Evolutionary conservation across 306 rosid species (phyloP).

Genomic region (Abrus precatorius): DNA sequence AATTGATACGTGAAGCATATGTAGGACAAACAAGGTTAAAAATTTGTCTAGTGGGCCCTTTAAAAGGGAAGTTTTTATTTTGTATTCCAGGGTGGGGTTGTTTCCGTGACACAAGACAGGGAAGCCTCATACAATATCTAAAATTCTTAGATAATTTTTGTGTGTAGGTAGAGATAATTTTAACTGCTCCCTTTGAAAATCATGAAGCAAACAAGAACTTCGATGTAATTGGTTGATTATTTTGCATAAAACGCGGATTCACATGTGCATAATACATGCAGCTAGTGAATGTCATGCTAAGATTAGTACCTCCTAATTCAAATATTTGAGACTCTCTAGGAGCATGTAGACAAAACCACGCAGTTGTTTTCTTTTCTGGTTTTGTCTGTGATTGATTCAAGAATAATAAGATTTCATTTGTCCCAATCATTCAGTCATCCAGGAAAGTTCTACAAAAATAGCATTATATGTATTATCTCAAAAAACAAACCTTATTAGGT

Average conservation of each 20-base stretch:
- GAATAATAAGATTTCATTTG: constrained; percentile 46
- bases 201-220: constrained; percentile 80
- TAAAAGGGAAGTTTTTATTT: constrained; percentile 40
- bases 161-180: constrained; percentile 63
- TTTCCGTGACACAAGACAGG: constrained; percentile 72
- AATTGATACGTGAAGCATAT: constrained; percentile 43
- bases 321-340: constrained; percentile 66
- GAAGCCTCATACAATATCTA: constrained; percentile 46
- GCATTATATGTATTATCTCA: constrained; percentile 22
- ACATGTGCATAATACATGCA: constrained; percentile 69
- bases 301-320: constrained; percentile 59
- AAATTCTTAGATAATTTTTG: constrained; percentile 49
- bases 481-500: constrained; percentile 47
- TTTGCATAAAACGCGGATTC: constrained; percentile 83
- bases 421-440: constrained; percentile 54
- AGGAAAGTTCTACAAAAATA: constrained; percentile 41
- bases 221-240: constrained; percentile 59
- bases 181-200: constrained; percentile 98
- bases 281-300: constrained; percentile 51
- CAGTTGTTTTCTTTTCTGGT: constrained; percentile 68
- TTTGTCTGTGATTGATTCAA: constrained; percentile 47
- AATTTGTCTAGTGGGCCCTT: constrained; percentile 55
- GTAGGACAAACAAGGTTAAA: constrained; percentile 44
- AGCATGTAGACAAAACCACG: constrained; percentile 61
- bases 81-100: constrained; percentile 67